phyloP scores from a whole-genome alignment of 2,329 filamentous ascomycete species.

The Colletotrichum sansevieriae region DNA sequence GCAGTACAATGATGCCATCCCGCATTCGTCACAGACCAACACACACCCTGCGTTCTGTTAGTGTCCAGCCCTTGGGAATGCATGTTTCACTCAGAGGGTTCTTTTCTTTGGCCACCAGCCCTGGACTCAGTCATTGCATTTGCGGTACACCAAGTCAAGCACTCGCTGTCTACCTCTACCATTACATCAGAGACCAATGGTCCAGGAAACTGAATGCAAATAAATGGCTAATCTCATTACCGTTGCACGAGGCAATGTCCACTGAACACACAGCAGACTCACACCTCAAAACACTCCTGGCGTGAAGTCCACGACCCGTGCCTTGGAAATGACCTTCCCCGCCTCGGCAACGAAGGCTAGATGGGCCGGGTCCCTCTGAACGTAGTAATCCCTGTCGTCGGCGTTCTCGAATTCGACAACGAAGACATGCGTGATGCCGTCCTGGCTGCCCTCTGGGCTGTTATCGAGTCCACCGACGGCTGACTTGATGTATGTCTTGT shows the following conservation, averaged over 20 bases:
- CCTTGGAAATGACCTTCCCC: constrained; percentile 62
- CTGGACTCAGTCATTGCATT: no score
- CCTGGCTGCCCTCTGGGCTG: constrained; percentile 70
- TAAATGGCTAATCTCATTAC: no score
- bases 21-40: neutral
- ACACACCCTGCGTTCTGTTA: neutral
- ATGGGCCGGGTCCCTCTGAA: constrained; percentile 74
- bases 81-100: constrained; percentile 21
- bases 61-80: neutral
- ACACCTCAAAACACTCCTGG: constrained; percentile 54
- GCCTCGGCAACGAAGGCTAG: constrained; percentile 68
- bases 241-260: neutral
- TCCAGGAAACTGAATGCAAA: no score
- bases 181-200: no score
- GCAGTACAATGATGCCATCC: constrained; percentile 29
- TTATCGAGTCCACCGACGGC: constrained; percentile 72
- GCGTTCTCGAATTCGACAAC: constrained; percentile 74
- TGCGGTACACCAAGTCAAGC: no score
- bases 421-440: constrained; percentile 77
- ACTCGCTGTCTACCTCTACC: no score
- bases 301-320: constrained; percentile 71
- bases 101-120: neutral
- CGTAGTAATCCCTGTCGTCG: constrained; percentile 77
- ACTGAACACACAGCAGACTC: no score
- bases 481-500: constrained; percentile 71